Base-by-base conservation (phyloP, 768 basidiomycete genomes). In the Cubamyces lactineus region DNA sequence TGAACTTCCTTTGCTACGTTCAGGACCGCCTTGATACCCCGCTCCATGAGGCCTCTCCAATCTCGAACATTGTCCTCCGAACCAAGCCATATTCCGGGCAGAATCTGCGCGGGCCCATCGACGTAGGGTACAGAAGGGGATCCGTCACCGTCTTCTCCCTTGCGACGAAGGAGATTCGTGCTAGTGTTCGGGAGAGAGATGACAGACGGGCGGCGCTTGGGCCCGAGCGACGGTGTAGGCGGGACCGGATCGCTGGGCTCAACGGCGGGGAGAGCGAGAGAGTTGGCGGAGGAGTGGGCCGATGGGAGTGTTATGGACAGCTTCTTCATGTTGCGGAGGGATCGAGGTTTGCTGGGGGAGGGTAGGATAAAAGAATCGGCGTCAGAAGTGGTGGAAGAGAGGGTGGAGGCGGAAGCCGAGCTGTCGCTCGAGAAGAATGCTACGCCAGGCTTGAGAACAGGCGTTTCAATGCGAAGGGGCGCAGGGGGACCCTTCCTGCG, bases 1-100 rank as follows among this genome's bases (percentile, higher is more conserved):
- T 80, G 72, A 64, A 97, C 91, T 74, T 97, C 94, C 77, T 96
- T 94, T 48, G 94, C 94, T 38, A 96, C 95, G 73, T 96, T 96
- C 74, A 96, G 83, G 21, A 96, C 84, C 47, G 89, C 85, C 63
- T 82, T 84, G 70, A 96, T 94, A 41, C 88, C 85, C 38, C 86
- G 83, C 53, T 89, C 83, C 23, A 84, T 70, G 60, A 96, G 85
- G 26, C 80, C 79, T 43, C 78, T 78, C 87, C 90, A 92, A 74
- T 96, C 90, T 60, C 87, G 84, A 46, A 91, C 93, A 67, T 96
- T 95, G 75, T 94, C 93, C 74, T 96, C 93, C 58, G 91, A 91
- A 65, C 94, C 95, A 11, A 96, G 85, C 88, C 89, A 96, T 60
- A 96, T 80, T 52, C 88, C 86, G 2, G 94, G 94, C 48, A 96